Evolutionary conservation across 2,329 filamentous ascomycete genomes (phyloP).

Genomic region (Cercospora citrullina): DNA sequence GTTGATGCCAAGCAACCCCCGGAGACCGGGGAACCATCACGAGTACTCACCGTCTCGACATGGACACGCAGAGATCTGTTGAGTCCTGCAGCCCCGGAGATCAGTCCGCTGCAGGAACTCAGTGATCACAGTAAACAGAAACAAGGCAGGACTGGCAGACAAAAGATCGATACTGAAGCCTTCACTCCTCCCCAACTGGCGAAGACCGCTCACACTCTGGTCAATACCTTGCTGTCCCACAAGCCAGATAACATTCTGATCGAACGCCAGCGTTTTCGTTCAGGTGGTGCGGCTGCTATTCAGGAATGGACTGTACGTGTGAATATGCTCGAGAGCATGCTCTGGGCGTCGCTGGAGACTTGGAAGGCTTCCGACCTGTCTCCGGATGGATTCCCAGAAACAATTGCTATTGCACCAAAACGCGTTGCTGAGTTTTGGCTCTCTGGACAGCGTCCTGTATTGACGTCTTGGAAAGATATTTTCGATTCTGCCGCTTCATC

Average conservation of each 20-base stretch:
- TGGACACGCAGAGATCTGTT: slow-evolving; percentile 43
- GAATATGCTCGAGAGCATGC: slow-evolving; percentile 78
- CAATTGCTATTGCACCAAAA: slow-evolving; percentile 56
- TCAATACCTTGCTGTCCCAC: slow-evolving; percentile 53
- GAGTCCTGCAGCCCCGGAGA: not conserved
- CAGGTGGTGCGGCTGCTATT: slow-evolving; percentile 63
- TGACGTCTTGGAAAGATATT: slow-evolving; percentile 16
- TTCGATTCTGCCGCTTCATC: slow-evolving; percentile 11
- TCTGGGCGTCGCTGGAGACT: slow-evolving; percentile 68
- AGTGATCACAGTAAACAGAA: not conserved
- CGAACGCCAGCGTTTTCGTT: slow-evolving; percentile 64
- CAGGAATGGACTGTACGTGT: slow-evolving; percentile 82
- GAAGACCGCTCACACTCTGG: slow-evolving; percentile 55
- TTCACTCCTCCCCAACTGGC: slow-evolving; percentile 56
- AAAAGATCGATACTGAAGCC: slow-evolving; percentile 16
- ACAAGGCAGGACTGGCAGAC: slow-evolving; percentile 1
- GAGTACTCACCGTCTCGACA: slow-evolving; percentile 33
- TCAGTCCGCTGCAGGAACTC: not conserved
- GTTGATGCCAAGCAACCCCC: slow-evolving; percentile 25
- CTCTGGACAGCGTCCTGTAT: slow-evolving; percentile 23
- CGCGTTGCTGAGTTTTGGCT: slow-evolving; percentile 60
- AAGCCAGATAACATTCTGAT: slow-evolving; percentile 71
- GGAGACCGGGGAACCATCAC: slow-evolving; percentile 1
- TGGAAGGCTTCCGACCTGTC: slow-evolving; percentile 45
- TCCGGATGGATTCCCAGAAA: slow-evolving; percentile 38